A percentile compares a stretch with the other conserved stretches of the same genome.
Evolutionary conservation across 2,329 filamentous ascomycete species (phyloP).

Genomic region (Penicillium italicum): DNA sequence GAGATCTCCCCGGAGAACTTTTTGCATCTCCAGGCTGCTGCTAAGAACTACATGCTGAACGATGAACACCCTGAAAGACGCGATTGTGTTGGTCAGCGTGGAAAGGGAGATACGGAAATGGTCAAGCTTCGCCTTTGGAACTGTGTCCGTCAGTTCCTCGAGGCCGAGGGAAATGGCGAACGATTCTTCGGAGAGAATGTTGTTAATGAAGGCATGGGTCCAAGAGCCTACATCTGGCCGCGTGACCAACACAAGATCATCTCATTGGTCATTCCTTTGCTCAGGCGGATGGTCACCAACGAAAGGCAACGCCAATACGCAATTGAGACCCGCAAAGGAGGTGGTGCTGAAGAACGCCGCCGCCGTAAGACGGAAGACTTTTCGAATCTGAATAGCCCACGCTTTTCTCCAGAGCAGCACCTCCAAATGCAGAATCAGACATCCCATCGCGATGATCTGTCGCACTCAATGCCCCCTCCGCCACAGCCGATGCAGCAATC

Average conservation of each 20-base stretch:
- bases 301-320: slow-evolving; percentile 58
- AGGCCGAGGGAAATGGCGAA: slow-evolving; percentile 50
- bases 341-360: slow-evolving; percentile 37
- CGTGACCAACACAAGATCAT: slow-evolving; percentile 55
- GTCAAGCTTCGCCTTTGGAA: slow-evolving; percentile 56
- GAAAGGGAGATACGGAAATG: slow-evolving; percentile 54
- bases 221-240: slow-evolving; percentile 51
- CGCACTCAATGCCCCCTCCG: slow-evolving; percentile 20
- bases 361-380: slow-evolving; percentile 37
- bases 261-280: slow-evolving; percentile 54
- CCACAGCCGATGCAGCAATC: slow-evolving; percentile 25
- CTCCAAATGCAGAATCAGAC: slow-evolving; percentile 30
- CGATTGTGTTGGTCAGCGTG: slow-evolving; percentile 56
- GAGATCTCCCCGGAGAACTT: slow-evolving; percentile 56
- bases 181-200: slow-evolving; percentile 51
- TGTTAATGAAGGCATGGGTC: slow-evolving; percentile 39
- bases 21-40: slow-evolving; percentile 53
- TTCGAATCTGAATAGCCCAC: slow-evolving; percentile 26
- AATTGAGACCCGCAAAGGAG: slow-evolving; percentile 53
- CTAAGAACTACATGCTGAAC: slow-evolving; percentile 57
- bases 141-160: slow-evolving; percentile 54
- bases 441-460: slow-evolving; percentile 24
- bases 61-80: slow-evolving; percentile 53
- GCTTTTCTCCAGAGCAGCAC: slow-evolving; percentile 30
- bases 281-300: slow-evolving; percentile 59